A percentile compares a stretch with the other conserved stretches of the same genome.
These are phyloP conservation scores for Metarhizium humberi DNA, from an alignment of 2,329 filamentous ascomycete species.

Conservation along the genomic window DNA sequence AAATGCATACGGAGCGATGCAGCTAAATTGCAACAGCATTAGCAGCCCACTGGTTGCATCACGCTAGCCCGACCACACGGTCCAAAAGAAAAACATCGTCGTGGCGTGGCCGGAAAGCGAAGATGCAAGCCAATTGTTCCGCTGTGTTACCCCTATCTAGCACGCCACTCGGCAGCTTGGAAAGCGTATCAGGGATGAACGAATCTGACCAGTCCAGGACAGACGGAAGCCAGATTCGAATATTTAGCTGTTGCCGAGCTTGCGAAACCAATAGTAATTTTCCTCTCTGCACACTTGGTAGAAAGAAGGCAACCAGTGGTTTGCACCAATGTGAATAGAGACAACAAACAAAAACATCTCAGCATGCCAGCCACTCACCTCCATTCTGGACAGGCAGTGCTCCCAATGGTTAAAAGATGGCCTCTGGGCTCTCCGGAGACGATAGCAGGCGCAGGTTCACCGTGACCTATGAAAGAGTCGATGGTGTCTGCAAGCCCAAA, in stretches of 20 bases:
- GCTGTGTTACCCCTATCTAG: slow-evolving; percentile 5
- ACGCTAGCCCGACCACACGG: neutral
- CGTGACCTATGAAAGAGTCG: neutral
- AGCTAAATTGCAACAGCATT: neutral
- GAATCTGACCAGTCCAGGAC: neutral
- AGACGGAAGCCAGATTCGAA: neutral
- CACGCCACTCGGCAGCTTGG: slow-evolving; percentile 6
- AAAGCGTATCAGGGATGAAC: neutral
- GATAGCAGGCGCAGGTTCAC: neutral
- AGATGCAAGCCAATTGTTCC: neutral
- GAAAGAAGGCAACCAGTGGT: neutral
- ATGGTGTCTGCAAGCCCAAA: too few relatives aligned
- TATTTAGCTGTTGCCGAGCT: neutral
- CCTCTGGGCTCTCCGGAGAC: too few relatives aligned
- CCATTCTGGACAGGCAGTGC: slow-evolving; percentile 1
- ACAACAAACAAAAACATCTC: neutral
- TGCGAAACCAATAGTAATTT: neutral
- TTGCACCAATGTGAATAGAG: neutral
- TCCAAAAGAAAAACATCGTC: neutral
- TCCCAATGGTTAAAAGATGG: neutral
- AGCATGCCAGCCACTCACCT: slow-evolving; percentile 7
- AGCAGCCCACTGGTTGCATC: neutral
- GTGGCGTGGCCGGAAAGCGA: neutral
- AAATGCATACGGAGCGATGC: neutral
- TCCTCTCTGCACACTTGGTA: neutral